Base-by-base conservation (phyloP, 2,329 filamentous ascomycete genomes). In the Fusarium albidum region DNA sequence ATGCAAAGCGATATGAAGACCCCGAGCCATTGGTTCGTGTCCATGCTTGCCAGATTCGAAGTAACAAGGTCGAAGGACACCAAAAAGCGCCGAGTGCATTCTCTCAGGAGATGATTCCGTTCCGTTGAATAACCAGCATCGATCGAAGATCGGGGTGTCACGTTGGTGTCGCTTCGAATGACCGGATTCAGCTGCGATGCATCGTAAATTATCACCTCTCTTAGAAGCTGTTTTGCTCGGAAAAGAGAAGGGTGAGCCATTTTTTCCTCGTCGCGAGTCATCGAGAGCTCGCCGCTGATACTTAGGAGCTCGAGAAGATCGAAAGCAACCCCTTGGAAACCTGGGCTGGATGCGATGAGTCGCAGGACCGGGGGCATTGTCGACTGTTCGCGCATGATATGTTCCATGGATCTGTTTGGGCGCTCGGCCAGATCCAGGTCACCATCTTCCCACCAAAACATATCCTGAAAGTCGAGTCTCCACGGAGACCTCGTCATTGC, bases 361-460 rank as follows among this genome's bases (percentile, higher is more conserved):
- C 73, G 74, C 6, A 86, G 69, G 3, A 82, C 73, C 0, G 82
- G 81, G 1, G 82, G 80, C 7, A 79, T 69, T 25, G 75, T 71
- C 11, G 75, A 72, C 10, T 73, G 64, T 50, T 65, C 63, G 13
- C 52, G 37, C 3, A 54, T 40, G n/a, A 49, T 28, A 6, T 52
- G 55, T 11, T 52, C 53, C 14, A 48, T 37, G 39, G 49, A 25
- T 27, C 49, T 54, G 25, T 55, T 49, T 21, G 62, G 47, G n/a
- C 63, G 63, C 38, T 64, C 64, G 33, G 53, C 57, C n/a, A 68
- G 53, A 35, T 69, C 76, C 18, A 81, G 68, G 56, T 82, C 78
- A 40, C 64, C 64, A 39, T 82, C 80, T 13, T 78, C 80, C 79
- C 80, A 82, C 82, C 82, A 85, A 62, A 85, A 85, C 2, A 75